A percentile compares a stretch with the other conserved stretches of the same genome.
phyloP scores from a whole-genome alignment of 2,329 filamentous ascomycete genomes.

The Anthostomella pinea region DNA sequence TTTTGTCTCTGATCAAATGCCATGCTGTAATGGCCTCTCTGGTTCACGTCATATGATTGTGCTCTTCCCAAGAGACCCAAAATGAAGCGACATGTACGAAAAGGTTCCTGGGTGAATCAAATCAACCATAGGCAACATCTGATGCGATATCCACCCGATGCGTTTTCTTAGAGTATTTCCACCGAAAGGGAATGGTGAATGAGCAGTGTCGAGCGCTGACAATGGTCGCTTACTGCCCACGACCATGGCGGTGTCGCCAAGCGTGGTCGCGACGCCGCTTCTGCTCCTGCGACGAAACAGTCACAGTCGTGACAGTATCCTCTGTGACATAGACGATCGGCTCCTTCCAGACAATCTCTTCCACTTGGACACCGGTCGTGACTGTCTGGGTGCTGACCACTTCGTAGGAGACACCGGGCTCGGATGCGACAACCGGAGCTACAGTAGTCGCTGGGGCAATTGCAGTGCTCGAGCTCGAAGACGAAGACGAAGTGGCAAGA shows the following conservation, averaged over 20 bases:
- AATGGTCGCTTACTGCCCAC: constrained; percentile 16
- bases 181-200: constrained; percentile 23
- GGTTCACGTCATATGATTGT: constrained; percentile 23
- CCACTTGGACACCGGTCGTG: constrained; percentile 49
- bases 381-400: constrained; percentile 52
- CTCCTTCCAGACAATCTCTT: constrained; percentile 57
- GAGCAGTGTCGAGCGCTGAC: constrained; percentile 6
- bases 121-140: constrained; percentile 20
- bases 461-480: constrained; percentile 14
- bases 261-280: constrained; percentile 34
- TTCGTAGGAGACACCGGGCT: constrained; percentile 34
- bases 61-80: constrained; percentile 21
- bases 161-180: constrained; percentile 25
- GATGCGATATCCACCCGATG: constrained; percentile 22
- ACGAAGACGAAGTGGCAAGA: constrained; percentile 15
- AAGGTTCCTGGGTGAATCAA: constrained; percentile 23
- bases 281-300: constrained; percentile 31
- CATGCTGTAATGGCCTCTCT: constrained; percentile 13
- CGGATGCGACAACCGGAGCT: constrained; percentile 29
- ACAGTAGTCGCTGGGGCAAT: constrained; percentile 23
- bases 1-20: constrained; percentile 4
- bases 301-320: constrained; percentile 38
- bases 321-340: constrained; percentile 52
- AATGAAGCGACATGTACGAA: constrained; percentile 26
- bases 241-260: constrained; percentile 39